Percentiles rank a stretch among this genome's conserved stretches.
Conservation (phyloP, 2,329 filamentous ascomycete species). For the Monilinia polystroma region DNA sequence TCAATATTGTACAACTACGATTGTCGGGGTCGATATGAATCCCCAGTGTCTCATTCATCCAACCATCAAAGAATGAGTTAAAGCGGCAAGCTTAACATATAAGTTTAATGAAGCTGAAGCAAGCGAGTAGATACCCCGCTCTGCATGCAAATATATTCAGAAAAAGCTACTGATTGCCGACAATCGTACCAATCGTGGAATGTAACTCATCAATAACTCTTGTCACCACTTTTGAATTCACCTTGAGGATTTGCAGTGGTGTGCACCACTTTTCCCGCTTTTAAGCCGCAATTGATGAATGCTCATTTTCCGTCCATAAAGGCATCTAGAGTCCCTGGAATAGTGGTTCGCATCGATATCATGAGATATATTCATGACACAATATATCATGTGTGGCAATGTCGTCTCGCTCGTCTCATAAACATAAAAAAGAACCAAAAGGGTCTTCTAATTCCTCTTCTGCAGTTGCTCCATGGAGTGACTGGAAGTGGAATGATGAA, state of each 20-base stretch:
- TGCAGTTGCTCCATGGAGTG: neutral
- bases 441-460: neutral
- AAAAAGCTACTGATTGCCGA: neutral
- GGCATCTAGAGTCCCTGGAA: neutral
- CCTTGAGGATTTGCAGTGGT: neutral
- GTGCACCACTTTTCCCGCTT: neutral
- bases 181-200: neutral
- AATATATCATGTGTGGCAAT: neutral
- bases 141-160: conserved; percentile 1
- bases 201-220: neutral
- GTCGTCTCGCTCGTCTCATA: neutral
- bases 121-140: neutral
- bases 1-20: neutral
- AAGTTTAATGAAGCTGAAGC: too few species aligned
- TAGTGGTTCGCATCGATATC: neutral
- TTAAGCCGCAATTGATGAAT: neutral
- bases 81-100: neutral
- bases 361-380: neutral
- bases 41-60: neutral
- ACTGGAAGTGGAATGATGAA: neutral
- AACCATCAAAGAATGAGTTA: neutral
- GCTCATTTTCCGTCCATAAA: neutral
- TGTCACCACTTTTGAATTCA: neutral
- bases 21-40: neutral
- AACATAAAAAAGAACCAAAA: neutral